Evolutionary conservation across 2,329 filamentous ascomycete species (phyloP).

Genomic region (Metarhizium guizhouense): DNA sequence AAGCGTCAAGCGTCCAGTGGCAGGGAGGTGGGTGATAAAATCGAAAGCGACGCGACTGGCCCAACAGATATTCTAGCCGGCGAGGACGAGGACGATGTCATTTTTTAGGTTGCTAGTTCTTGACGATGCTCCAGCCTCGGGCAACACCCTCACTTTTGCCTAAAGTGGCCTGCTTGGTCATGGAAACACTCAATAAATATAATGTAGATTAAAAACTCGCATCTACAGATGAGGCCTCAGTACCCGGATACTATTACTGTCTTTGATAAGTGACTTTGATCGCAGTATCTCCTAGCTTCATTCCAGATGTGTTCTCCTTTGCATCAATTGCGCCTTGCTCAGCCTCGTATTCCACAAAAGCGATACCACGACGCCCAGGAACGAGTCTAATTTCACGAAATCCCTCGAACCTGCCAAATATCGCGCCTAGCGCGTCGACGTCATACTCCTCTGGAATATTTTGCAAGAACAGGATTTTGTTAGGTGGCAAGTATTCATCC

Average conservation of each 20-base stretch:
- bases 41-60: constrained; percentile 28
- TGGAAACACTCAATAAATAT: neutral
- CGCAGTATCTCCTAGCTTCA: constrained; percentile 65
- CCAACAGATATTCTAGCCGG: constrained; percentile 62
- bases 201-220: neutral
- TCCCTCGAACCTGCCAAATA: constrained; percentile 86
- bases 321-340: constrained; percentile 85
- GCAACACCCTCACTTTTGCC: neutral
- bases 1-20: constrained; percentile 47
- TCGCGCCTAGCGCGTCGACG: constrained; percentile 65
- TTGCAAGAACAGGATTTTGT: constrained; percentile 93
- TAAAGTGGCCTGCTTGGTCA: neutral
- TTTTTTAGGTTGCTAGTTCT: constrained; percentile 48
- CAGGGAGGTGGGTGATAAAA: constrained; percentile 20
- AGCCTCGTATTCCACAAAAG: constrained; percentile 92
- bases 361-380: constrained; percentile 77
- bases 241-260: constrained; percentile 44
- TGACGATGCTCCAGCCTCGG: neutral
- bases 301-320: constrained; percentile 86
- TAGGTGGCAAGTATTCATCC: constrained; percentile 96
- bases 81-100: constrained; percentile 75
- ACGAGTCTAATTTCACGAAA: constrained; percentile 90
- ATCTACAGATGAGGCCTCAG: neutral
- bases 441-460: constrained; percentile 84
- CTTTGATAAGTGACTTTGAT: constrained; percentile 97